These are phyloP conservation scores for Termitomyces sp. DNA, from an alignment of 768 basidiomycete genomes.

Conservation along the genomic window DNA sequence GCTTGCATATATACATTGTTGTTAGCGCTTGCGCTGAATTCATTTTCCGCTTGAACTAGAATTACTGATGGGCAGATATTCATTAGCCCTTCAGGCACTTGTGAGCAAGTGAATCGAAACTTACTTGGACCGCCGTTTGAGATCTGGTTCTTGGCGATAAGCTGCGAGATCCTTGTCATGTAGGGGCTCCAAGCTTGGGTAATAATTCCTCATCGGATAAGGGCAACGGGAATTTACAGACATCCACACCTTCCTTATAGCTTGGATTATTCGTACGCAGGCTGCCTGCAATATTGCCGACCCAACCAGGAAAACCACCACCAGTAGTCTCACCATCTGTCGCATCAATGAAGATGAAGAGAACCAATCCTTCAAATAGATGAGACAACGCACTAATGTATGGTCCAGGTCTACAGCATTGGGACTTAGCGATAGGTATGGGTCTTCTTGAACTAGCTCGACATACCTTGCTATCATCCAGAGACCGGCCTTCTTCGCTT, in stretches of 20 bases:
- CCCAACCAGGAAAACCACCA: conserved; percentile 59
- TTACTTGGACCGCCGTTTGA: conserved; percentile 56
- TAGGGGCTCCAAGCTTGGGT: conserved; percentile 53
- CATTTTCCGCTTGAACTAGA: conserved; percentile 53
- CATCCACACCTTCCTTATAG: conserved; percentile 38
- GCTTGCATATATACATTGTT: conserved; percentile 49
- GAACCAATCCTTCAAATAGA: not conserved
- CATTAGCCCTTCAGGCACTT: not conserved
- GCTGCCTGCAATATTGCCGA: conserved; percentile 47
- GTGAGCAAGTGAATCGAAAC: conserved; percentile 12
- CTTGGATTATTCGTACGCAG: conserved; percentile 47
- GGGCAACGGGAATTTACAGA: not conserved
- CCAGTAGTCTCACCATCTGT: conserved; percentile 50
- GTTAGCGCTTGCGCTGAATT: conserved; percentile 40
- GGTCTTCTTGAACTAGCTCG: not conserved
- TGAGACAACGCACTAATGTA: conserved; percentile 40
- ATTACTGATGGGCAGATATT: conserved; percentile 29
- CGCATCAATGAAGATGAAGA: not conserved
- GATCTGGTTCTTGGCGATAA: conserved; percentile 54
- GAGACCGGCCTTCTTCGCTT: conserved; percentile 46
- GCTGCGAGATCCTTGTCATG: conserved; percentile 43
- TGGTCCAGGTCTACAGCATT: conserved; percentile 39
- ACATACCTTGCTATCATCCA: conserved; percentile 52
- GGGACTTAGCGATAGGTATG: not conserved
- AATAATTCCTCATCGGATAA: not conserved